These are phyloP conservation scores for Cetraspora pellucida DNA, from an alignment of 192 early-diverging fungal genomes.

Conservation along the genomic window DNA sequence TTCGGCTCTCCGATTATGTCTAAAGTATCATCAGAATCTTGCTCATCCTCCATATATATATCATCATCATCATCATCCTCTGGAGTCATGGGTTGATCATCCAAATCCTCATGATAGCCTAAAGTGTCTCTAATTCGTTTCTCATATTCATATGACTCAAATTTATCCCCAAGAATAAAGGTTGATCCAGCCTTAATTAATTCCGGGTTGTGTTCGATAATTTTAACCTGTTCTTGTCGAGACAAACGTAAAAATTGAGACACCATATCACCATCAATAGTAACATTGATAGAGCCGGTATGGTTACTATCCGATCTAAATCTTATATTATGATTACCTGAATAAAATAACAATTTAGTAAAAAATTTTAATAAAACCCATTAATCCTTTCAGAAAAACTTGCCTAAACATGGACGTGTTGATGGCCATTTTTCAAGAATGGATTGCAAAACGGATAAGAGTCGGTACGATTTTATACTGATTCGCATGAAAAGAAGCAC, in stretches of 20 bases:
- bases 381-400: not conserved
- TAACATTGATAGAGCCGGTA: not conserved
- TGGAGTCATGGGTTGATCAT: not conserved
- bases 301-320: not conserved
- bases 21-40: not conserved
- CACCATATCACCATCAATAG: slow-evolving; percentile 27
- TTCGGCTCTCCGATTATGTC: not conserved
- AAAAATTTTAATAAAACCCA: not conserved
- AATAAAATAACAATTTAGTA: not conserved
- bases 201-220: not conserved
- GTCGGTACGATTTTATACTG: not conserved
- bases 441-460: slow-evolving; percentile 10
- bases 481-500: slow-evolving; percentile 14
- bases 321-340: not conserved
- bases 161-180: not conserved
- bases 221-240: slow-evolving; percentile 4
- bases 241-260: slow-evolving; percentile 19
- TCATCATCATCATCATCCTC: not conserved
- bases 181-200: not conserved
- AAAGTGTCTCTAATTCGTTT: not conserved
- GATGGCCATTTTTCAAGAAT: slow-evolving; percentile 21
- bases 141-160: not conserved
- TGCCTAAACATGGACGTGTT: slow-evolving; percentile 21
- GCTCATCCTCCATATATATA: not conserved
- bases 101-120: not conserved